Base-by-base conservation (phyloP, 2,329 filamentous ascomycete genomes). In the Cladobotryum protrusum region DNA sequence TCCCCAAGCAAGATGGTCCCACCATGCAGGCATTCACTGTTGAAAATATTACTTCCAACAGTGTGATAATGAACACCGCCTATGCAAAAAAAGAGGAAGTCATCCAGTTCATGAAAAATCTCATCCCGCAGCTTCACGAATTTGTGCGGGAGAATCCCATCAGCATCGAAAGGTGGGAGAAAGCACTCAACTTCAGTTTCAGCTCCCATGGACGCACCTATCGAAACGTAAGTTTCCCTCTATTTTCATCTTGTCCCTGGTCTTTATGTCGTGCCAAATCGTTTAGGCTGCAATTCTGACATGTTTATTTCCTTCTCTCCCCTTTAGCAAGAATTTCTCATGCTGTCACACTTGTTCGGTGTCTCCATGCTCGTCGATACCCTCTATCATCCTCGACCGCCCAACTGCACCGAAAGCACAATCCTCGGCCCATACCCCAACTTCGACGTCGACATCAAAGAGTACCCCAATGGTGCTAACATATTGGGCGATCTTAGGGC, bases 381-480 rank as follows among this genome's bases (percentile, higher is more conserved):
- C 49, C 89, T 90, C 66, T 82, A 88, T 66, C 86, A 89, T 65
- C 87, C 87, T 4, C 89, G 89, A 65, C 85, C 84, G 0, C 58
- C 76, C 2, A 66, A 72, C 44, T 77, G 76, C 37, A 90, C 87
- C 12, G 85, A 90, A 67, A 85, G 86, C 52, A 87, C 85, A 0
- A 84, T 91, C n/a, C 75, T 90, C 0, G 86, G 87, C 0, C 87
- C 86, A n/a, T 29, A 8, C 11, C 11, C 24, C 24, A 89, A 89
- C 70, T 85, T 90, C 69, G 87, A 84, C 0, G 83, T 87, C 61
- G 85, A 89, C 57, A 85, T 85, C 2, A 70, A 79, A 12, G 50
- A 63, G 2, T 67, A 76, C 5, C 52, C 65, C 2, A 68, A 77
- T 33, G 86, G 86, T 2, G 68, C 69, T 4, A 56, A 62, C 20